Evolutionary conservation across 129 eudicot genomes (phyloP), one percentile per base, ranked within the genome.

Genomic region (Oenanthe sinensis): DNA sequence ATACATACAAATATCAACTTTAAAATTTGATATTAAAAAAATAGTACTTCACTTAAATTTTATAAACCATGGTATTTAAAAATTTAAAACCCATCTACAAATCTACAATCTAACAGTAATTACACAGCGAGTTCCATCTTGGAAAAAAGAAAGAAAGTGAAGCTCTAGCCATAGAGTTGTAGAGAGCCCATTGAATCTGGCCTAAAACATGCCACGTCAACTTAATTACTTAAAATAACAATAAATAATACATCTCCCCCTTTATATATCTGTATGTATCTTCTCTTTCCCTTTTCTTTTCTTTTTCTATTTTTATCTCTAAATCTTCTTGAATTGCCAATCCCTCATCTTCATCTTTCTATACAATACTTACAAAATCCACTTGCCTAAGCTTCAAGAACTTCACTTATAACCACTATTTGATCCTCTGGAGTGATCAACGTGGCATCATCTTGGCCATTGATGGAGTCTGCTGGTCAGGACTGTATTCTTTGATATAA

Each of bases 121-220:
- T 33, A 33, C 5, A 39, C 42, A 39, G 42, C 5, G 5, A 39
- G 42, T 39, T 11, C 36, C 67, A 58, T 58, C 67, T n/a, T 22
- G 30, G 8, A 7, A 0, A 39, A 39, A 5, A 39, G 42, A 39
- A 39, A 22, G 0, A 58, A 58, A 58, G 30, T 58, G 26, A 60
- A 60, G 1, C 33, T 14, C 33, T 14, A 60, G 33, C 68, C 68
- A 60, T 10, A 24, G 15, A 60, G 8, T 50, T 50, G 58, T 50
- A 5, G n/a, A 50, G 16, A 46, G 19, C 68, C 68, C 68, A 60
- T 60, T n/a, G 43, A 68, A 14, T 68, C 42, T 68, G 73, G 73
- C 44, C 73, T 30, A 4, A 37, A 68, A 28, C 73, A 68, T 68
- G 73, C 73, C 73, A 68, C 73, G 73, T 68, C 73, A 68, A 68